These are phyloP conservation scores for Microbotryum saponariae DNA, from an alignment of 1,284 basidiomycete species.

Conservation along the genomic window DNA sequence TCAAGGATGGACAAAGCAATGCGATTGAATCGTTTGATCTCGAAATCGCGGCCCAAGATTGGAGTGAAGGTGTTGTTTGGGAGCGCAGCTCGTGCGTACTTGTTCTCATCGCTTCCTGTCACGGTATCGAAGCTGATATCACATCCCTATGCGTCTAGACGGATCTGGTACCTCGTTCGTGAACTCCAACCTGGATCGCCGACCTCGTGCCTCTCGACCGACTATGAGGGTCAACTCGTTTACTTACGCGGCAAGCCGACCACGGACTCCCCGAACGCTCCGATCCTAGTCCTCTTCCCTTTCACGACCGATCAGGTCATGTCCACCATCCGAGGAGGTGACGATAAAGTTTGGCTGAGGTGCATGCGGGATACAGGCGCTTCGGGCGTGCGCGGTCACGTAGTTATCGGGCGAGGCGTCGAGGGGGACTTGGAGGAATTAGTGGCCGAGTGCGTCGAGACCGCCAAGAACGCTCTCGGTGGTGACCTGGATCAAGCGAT, in stretches of 20 bases:
- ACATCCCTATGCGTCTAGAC: background rate
- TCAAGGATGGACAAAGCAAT: too few species aligned
- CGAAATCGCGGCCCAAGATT: too few species aligned
- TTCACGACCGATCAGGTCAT: slow-evolving; percentile 12
- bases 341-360: slow-evolving; percentile 9
- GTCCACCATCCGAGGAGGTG: slow-evolving; percentile 16
- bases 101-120: too few species aligned
- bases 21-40: too few species aligned
- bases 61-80: too few species aligned
- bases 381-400: background rate
- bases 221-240: slow-evolving; percentile 19
- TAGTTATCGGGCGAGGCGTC: slow-evolving; percentile 17
- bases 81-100: too few species aligned
- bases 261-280: background rate
- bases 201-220: slow-evolving; percentile 7
- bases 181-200: background rate
- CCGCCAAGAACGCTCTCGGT: background rate
- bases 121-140: too few species aligned
- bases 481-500: background rate
- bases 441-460: slow-evolving; percentile 8
- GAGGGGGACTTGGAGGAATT: slow-evolving; percentile 12
- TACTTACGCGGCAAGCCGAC: slow-evolving; percentile 12
- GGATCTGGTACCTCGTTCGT: slow-evolving; percentile 28
- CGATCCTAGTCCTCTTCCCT: slow-evolving; percentile 21
- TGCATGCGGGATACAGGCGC: slow-evolving; percentile 14